Percentiles rank a stretch among this genome's conserved stretches.
Evolutionary conservation across 768 basidiomycete genomes (phyloP).

Genomic region (Termitomyces sp.): DNA sequence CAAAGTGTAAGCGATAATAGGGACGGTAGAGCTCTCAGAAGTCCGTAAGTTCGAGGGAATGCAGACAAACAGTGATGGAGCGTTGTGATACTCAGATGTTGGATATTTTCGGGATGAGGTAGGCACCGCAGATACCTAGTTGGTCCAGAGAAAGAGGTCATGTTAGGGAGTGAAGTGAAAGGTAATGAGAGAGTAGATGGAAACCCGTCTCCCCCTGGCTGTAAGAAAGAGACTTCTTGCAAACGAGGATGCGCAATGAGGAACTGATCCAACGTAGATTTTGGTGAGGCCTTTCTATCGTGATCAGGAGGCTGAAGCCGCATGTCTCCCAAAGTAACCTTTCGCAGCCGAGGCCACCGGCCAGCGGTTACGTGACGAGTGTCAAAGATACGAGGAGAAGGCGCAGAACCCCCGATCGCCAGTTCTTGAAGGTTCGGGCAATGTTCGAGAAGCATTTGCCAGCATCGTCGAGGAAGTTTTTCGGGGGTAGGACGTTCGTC

Average conservation of each 20-base stretch:
- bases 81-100: constrained; percentile 24
- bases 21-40: constrained; percentile 22
- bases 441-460: constrained; percentile 35
- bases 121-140: constrained; percentile 23
- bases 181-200: constrained; percentile 20
- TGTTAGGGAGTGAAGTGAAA: constrained; percentile 18
- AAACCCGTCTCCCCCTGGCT: constrained; percentile 24
- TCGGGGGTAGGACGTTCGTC: constrained; percentile 27
- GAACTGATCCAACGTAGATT: constrained; percentile 26
- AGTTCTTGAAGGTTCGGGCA: constrained; percentile 32
- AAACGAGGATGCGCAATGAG: constrained; percentile 25
- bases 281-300: constrained; percentile 18
- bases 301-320: constrained; percentile 16
- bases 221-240: constrained; percentile 23
- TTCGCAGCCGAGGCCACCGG: constrained; percentile 29
- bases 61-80: constrained; percentile 27
- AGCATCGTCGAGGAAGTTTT: constrained; percentile 30
- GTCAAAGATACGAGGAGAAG: constrained; percentile 33
- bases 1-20: constrained; percentile 25
- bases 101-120: constrained; percentile 21
- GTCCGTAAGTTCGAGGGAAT: constrained; percentile 25
- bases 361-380: constrained; percentile 28
- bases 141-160: constrained; percentile 27
- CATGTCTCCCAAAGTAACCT: constrained; percentile 28
- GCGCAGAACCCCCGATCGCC: constrained; percentile 27